Base-by-base conservation (phyloP, 495 filamentous ascomycete species). In the Tuber microsphaerosporum region DNA sequence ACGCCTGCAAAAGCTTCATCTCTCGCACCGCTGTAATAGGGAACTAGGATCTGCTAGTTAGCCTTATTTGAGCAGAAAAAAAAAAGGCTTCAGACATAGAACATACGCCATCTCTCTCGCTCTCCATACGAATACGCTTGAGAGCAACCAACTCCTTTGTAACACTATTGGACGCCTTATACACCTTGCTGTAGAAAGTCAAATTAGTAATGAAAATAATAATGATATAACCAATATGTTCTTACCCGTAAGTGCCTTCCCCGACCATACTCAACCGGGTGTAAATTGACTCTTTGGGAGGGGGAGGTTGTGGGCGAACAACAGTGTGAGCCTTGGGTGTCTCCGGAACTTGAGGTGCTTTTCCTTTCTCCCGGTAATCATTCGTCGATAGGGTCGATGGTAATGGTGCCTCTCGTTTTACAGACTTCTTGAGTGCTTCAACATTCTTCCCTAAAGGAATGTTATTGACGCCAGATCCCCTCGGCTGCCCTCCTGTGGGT, bases 21-120 rank as follows among this genome's bases (percentile, higher is more conserved):
- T 99, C 96, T 71, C 96, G 90, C 43, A 98, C 92, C 0, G 96
- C 96, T 0, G 96, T 99, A 26, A 99, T 93, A 7, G 96, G 96
- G 80, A 98, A 98, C 71, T 79, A 69, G 72, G 39, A 72, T 84
- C 75, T 84, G 84, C 72, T 69, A 39, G 48, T 70, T 19, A 61
- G 42, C 22, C 41, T 22, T 46, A 2, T 56, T 14, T 31, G 41
- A 61, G 9, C 20, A 26, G 5, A 61, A 12, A 43, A 71, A 71
- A 20, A 56, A 73, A 34, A n/a, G n/a, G 72, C 71, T 71, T 26
- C 3, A 14, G n/a, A 5, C 14, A 34, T 16, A 34, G 26, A 34
- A 65, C 56, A 65, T 77, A 79, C 77, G 0, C 96, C 96, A 85
- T 99, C 96, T 78, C 93, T 90, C 85, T 99, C 95, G 44, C 94